A percentile compares a stretch with the other conserved stretches of the same genome.
Conservation (phyloP, 1,139 yeast genomes). For the Candida dubliniensis region DNA sequence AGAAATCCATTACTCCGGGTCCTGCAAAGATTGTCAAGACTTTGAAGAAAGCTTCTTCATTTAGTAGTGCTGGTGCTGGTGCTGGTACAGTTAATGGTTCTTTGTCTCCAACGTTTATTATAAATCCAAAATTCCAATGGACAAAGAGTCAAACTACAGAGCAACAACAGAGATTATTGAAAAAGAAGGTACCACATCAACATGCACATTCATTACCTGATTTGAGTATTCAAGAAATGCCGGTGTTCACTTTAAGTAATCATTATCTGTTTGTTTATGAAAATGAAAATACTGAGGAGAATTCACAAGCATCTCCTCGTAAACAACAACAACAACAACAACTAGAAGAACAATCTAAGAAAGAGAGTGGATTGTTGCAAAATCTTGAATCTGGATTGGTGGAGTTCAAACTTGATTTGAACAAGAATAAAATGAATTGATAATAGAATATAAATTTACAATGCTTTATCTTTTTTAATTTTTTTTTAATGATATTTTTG, state of each 20-base stretch:
- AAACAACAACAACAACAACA: conserved; percentile 4
- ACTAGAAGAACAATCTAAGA: conserved; percentile 13
- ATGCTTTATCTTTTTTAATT: background rate
- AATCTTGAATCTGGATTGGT: conserved; percentile 40
- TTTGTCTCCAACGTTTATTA: conserved; percentile 11
- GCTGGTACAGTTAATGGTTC: background rate
- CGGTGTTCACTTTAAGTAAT: conserved; percentile 17
- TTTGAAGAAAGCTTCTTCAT: conserved; percentile 15
- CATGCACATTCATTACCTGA: conserved; percentile 8
- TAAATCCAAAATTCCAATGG: conserved; percentile 14
- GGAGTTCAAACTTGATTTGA: conserved; percentile 34
- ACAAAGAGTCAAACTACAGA: conserved; percentile 10
- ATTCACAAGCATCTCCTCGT: conserved; percentile 1
- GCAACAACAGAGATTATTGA: conserved; percentile 2
- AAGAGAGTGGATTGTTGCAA: conserved; percentile 18
- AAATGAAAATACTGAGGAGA: conserved; percentile 8
- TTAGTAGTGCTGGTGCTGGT: conserved; percentile 9
- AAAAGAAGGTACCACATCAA: conserved; percentile 1
- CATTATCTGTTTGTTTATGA: conserved; percentile 23
- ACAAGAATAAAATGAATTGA: conserved; percentile 7
- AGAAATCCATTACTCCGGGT: conserved; percentile 6
- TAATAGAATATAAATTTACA: background rate
- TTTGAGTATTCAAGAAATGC: conserved; percentile 11
- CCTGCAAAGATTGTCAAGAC: conserved; percentile 6
- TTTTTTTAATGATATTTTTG: background rate